Base-by-base conservation (phyloP, 169 alveolate genomes). In the Cytauxzoon felis region DNA sequence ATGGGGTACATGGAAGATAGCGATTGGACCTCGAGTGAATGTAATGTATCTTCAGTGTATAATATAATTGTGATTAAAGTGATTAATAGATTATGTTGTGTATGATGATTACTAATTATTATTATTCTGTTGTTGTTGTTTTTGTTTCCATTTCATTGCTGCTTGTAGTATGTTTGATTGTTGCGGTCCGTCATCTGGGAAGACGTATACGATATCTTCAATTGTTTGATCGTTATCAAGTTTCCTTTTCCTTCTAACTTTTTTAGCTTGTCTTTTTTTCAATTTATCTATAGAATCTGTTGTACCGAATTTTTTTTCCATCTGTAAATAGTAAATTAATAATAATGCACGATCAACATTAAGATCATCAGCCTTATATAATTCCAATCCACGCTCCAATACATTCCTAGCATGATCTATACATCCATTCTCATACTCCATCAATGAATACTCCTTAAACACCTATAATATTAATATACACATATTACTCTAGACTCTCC, bases 171-270 rank as follows among this genome's bases (percentile, higher is more conserved):
- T 48, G 70, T 63, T 73, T 67, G 60, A 81, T 70, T 80, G 63
- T 42, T 80, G 88, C 33, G 48, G 52, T 27, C 87, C 87, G 65
- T 86, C 91, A 64, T 86, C 91, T 13, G 89, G 91, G 81, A 86
- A 86, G 21, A 86, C 86, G 60, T 80, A 86, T 5, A 81, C 78
- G 38, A 79, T 72, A 56, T 63, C 83, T 67, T 86, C 89, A 41
- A 60, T 79, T 41, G 80, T 67, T 26, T 72, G 57, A 21, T 76
- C 87, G 27, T 76, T 81, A 41, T 81, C 79, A 49, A 80, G 52
- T 43, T 80, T 80, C 54, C 68, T 64, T 63, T 73, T 80, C 63
- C 86, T 70, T 43, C 79, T 66, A 13, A 81, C 88, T 86, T 86
- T 86, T 70, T 80, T 86, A 9, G 91, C 84, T 34, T 76, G 81